Base-by-base conservation (phyloP, 169 alveolate species). In the Plasmodium relictum region DNA sequence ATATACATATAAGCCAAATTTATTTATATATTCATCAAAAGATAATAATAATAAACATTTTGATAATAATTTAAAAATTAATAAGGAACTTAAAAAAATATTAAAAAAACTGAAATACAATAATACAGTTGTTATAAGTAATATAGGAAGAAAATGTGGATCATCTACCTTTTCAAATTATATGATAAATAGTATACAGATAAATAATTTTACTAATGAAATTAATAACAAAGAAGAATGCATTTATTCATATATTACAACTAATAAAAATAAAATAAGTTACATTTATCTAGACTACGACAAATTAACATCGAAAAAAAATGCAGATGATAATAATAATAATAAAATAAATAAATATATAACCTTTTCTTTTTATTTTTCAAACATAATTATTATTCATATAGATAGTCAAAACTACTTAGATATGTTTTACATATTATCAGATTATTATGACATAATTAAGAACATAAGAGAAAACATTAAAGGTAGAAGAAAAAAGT, bases 51-150 rank as follows among this genome's bases (percentile, higher is more conserved):
- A 16, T 8, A 16, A 16, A 4, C 9, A 42, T 14, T 16, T 0
- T 9, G 20, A 59, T 39, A n/a, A 41, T 9, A 50, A 4, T 50
- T 69, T 76, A 52, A 66, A 76, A 63, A 76, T 76, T 20, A 76
- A 76, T 48, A 76, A 76, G 37, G 88, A 65, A 61, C 24, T 76
- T 52, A 76, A 76, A 56, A 76, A 61, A 31, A 76, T 62, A 0
- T 76, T 76, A 18, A 76, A 63, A 48, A 63, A 56, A 42, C 26
- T 76, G 69, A 63, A 76, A 41, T 54, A 63, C 39, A 56, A 76
- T 22, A 61, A 56, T 22, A 76, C 88, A 26, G 88, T 76, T 3
- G 88, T 76, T 26, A 76, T 76, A 18, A 76, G 88, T 41, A 76
- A 76, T 56, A 56, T 76, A 20, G 88, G 88, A 5, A 50, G 59